Percentiles rank a stretch among this genome's conserved stretches.
Conservation (phyloP, 2,329 filamentous ascomycete genomes). For the Aphanocladium album region DNA sequence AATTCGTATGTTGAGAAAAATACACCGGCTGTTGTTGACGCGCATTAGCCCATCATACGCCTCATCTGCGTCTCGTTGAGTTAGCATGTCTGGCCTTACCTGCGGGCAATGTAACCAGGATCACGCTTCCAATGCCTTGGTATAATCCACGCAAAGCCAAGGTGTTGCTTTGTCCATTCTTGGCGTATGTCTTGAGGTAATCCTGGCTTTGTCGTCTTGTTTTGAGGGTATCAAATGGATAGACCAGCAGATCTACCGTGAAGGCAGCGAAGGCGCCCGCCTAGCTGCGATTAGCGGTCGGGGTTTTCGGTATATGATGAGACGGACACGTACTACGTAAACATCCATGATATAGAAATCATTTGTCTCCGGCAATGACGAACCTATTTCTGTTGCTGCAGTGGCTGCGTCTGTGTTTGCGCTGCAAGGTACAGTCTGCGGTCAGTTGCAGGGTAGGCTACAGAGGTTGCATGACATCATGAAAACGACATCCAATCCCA, state of each 20-base stretch:
- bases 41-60: not conserved
- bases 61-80: not conserved
- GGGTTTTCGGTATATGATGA: too few relatives aligned
- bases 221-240: slow-evolving; percentile 85
- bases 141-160: slow-evolving; percentile 69
- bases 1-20: slow-evolving; percentile 91
- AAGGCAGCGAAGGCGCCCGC: slow-evolving; percentile 83
- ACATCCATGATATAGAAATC: slow-evolving; percentile 23
- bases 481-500: slow-evolving; percentile 1
- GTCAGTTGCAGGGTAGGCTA: not conserved
- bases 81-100: slow-evolving; percentile 42
- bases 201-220: slow-evolving; percentile 77
- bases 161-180: slow-evolving; percentile 41
- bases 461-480: slow-evolving; percentile 5
- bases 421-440: not conserved
- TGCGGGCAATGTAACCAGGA: slow-evolving; percentile 83
- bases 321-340: slow-evolving; percentile 27
- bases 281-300: slow-evolving; percentile 35
- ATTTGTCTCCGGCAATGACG: not conserved
- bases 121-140: slow-evolving; percentile 79
- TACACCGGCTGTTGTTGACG: slow-evolving; percentile 56
- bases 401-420: not conserved
- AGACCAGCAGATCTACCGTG: slow-evolving; percentile 78
- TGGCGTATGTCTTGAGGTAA: slow-evolving; percentile 61
- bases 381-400: not conserved